Conservation (phyloP, 192 early-diverging fungal genomes). For the Coemansia sp. region DNA sequence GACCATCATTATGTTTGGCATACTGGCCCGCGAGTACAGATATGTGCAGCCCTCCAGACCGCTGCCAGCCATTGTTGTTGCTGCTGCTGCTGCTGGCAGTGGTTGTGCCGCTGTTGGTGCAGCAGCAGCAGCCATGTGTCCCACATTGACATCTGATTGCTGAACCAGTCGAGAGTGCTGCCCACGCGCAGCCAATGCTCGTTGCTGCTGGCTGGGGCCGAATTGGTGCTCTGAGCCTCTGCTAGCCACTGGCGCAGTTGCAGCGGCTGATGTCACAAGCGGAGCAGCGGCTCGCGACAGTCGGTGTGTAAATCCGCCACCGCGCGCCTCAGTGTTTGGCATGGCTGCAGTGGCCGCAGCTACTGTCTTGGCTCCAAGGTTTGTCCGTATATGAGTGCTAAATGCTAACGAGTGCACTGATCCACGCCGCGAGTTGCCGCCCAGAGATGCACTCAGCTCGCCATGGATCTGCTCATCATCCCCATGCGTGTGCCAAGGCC, state of each 20-base stretch:
- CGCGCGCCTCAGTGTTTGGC: conserved; percentile 12
- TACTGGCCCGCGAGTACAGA: conserved; percentile 44
- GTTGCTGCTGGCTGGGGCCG: conserved; percentile 14
- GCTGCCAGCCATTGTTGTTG: conserved; percentile 18
- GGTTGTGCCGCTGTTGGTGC: background rate
- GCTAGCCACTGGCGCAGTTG: background rate
- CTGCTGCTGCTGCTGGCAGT: conserved; percentile 4
- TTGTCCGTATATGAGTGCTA: conserved; percentile 42
- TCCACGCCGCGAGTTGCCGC: conserved; percentile 11
- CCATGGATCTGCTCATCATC: background rate
- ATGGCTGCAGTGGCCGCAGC: conserved; percentile 7
- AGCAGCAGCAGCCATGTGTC: background rate
- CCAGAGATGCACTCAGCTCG: background rate
- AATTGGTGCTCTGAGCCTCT: conserved; percentile 13
- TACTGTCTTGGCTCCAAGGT: conserved; percentile 12
- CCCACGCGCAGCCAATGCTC: conserved; percentile 5
- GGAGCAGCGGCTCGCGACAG: conserved; percentile 20
- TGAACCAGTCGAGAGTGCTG: conserved; percentile 16
- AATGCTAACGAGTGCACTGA: conserved; percentile 45
- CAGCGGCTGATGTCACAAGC: conserved; percentile 7
- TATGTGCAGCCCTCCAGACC: conserved; percentile 47
- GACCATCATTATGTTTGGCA: conserved; percentile 46
- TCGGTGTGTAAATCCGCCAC: conserved; percentile 26
- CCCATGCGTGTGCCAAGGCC: conserved; percentile 25
- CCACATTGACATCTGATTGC: background rate